These are phyloP conservation scores for Sporisorium graminicola DNA, from an alignment of 1,284 basidiomycete species.

Conservation along the genomic window DNA sequence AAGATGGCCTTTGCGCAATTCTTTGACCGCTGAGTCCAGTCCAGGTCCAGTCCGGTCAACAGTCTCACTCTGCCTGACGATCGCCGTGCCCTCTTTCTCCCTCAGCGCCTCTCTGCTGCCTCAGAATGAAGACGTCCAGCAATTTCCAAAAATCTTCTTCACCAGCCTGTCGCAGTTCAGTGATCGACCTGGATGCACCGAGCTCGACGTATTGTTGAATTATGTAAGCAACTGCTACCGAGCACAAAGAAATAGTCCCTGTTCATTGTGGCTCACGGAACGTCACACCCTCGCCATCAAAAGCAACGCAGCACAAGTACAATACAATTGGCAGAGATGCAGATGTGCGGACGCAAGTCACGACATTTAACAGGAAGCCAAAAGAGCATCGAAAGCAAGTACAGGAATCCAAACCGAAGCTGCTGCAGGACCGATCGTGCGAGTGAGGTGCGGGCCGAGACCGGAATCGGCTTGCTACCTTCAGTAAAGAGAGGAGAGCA, in stretches of 20 bases:
- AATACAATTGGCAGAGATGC: constrained; percentile 26
- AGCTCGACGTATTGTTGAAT: neutral
- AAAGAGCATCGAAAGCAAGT: constrained; percentile 1
- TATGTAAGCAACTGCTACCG: neutral
- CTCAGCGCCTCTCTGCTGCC: neutral
- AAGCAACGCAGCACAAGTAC: constrained; percentile 18
- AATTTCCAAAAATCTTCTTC: neutral
- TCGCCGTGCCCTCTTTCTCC: too few relatives aligned
- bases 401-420: constrained; percentile 3
- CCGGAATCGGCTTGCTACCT: neutral
- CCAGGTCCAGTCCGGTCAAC: neutral
- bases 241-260: too few relatives aligned
- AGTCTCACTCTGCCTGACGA: too few relatives aligned
- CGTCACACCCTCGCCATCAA: neutral
- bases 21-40: neutral
- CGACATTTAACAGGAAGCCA: neutral
- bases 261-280: too few relatives aligned
- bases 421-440: neutral
- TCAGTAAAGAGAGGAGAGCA: neutral
- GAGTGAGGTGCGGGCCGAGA: neutral
- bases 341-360: constrained; percentile 8
- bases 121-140: too few relatives aligned
- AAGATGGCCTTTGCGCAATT: constrained; percentile 12
- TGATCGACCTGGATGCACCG: neutral
- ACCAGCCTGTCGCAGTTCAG: neutral